Base-by-base conservation (phyloP, 495 filamentous ascomycete species). In the Penicillium herquei region DNA sequence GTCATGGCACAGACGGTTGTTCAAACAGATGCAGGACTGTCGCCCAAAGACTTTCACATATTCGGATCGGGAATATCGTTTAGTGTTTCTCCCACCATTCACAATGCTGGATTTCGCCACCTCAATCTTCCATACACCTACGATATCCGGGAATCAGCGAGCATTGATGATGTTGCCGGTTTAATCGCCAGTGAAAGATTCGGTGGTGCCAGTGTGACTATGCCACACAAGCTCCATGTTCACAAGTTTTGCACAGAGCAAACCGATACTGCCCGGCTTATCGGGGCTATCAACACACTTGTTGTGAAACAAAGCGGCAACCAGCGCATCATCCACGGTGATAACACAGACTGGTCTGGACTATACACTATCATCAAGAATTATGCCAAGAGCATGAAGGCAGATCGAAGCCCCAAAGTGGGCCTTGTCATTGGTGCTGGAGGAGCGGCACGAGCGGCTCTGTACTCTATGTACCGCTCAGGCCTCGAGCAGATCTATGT, bases 31-130 rank as follows among this genome's bases (percentile, higher is more conserved):
- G 30, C 18, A 9, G 26, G 16, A 18, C 7, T 18, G 7, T 10
- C 37, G 6, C 33, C 57, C 0, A 55, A 51, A 30, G 32, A 59
- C 48, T 67, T 61, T 64, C 87, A 86, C 63, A 82, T 87, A 41
- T 75, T 87, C 34, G 87, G 87, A 7, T 81, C 80, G 7, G 82
- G 77, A 47, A 84, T 89, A 21, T 81, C 79, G 13, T 86, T 85
- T 70, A 88, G 83, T 46, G 74, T 88, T 30, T 87, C 84, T 0
- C 87, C 87, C 6, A 81, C 81, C 1, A 90, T 90, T 79, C 86
- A 90, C 63, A 84, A 78, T 51, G 85, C 85, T 1, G 87, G 84
- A 9, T 90, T 86, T 66, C 68, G 78, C 51, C 77, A 79, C 37
- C 81, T 80, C 41, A 78, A 79, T 26, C 84, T 91, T 74, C 81